phyloP scores from a whole-genome alignment of 73 alveolate species.

The Tetrahymena thermophila region DNA sequence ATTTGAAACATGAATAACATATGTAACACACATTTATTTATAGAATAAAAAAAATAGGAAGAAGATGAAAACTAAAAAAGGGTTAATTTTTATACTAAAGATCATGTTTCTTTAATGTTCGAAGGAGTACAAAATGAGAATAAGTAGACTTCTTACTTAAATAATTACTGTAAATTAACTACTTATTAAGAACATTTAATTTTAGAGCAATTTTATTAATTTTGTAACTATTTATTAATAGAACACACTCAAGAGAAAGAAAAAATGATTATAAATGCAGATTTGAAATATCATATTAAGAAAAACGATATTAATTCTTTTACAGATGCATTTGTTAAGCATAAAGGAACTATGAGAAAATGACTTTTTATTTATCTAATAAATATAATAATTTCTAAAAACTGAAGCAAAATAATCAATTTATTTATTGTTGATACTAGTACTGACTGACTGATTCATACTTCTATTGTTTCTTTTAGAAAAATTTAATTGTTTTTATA shows the following conservation, averaged over 20 bases:
- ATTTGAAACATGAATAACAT: neutral
- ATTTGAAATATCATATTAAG: neutral
- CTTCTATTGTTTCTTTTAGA: no score
- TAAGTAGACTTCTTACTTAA: neutral
- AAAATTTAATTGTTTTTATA: no score
- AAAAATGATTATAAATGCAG: neutral
- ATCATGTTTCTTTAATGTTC: neutral
- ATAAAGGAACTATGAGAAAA: neutral
- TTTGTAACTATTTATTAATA: neutral
- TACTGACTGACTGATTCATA: no score
- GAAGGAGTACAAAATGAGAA: neutral
- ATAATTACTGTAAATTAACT: neutral
- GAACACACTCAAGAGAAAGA: neutral
- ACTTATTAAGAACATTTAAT: neutral
- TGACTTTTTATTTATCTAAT: no score
- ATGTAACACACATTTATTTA: neutral
- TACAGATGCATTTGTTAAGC: neutral
- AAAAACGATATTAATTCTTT: neutral
- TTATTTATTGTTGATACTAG: no score
- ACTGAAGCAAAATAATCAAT: no score
- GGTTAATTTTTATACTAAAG: neutral
- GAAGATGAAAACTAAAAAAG: neutral
- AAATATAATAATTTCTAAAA: no score
- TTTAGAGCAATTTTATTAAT: neutral
- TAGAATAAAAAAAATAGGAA: neutral